phyloP scores from a whole-genome alignment of 2,329 filamentous ascomycete genomes.

The Aspergillus udagawae region DNA sequence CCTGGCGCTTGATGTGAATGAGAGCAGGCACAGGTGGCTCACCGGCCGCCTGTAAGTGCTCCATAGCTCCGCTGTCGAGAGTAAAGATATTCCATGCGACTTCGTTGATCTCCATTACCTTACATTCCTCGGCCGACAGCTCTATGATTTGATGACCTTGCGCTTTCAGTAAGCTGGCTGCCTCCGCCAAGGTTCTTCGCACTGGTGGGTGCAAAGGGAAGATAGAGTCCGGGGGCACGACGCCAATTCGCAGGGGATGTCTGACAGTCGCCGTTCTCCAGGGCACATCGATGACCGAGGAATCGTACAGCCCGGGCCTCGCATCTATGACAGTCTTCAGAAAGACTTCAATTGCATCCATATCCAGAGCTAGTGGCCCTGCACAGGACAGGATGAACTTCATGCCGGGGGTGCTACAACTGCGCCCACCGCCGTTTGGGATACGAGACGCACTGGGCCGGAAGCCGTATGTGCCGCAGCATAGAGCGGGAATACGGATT shows the following conservation, averaged over 20 bases:
- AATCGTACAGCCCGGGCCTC: slow-evolving; percentile 16
- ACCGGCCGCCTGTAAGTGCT: slow-evolving; percentile 17
- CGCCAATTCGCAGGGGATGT: slow-evolving; percentile 42
- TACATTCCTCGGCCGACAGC: slow-evolving; percentile 18
- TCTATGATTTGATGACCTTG: slow-evolving; percentile 44
- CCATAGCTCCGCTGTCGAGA: slow-evolving; percentile 14
- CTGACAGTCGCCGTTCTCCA: slow-evolving; percentile 15
- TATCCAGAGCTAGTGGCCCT: slow-evolving; percentile 16
- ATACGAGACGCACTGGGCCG: slow-evolving; percentile 25
- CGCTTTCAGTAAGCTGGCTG: slow-evolving; percentile 33
- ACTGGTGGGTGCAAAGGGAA: slow-evolving; percentile 50
- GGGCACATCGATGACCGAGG: slow-evolving; percentile 16
- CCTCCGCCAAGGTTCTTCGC: slow-evolving; percentile 39
- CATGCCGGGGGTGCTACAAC: slow-evolving; percentile 16
- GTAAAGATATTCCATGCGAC: slow-evolving; percentile 21
- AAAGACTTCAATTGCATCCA: slow-evolving; percentile 16
- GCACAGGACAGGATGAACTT: slow-evolving; percentile 18
- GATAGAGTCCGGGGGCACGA: slow-evolving; percentile 44
- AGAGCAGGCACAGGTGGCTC: slow-evolving; percentile 23
- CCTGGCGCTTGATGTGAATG: slow-evolving; percentile 5
- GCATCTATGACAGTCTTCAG: slow-evolving; percentile 9
- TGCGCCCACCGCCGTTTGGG: slow-evolving; percentile 18
- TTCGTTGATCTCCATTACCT: slow-evolving; percentile 13
- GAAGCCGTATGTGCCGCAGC: slow-evolving; percentile 29
- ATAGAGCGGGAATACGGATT: slow-evolving; percentile 28